Evolutionary conservation across 23 red algal species (phyloP).

Genomic region (Gracilariopsis chorda): DNA sequence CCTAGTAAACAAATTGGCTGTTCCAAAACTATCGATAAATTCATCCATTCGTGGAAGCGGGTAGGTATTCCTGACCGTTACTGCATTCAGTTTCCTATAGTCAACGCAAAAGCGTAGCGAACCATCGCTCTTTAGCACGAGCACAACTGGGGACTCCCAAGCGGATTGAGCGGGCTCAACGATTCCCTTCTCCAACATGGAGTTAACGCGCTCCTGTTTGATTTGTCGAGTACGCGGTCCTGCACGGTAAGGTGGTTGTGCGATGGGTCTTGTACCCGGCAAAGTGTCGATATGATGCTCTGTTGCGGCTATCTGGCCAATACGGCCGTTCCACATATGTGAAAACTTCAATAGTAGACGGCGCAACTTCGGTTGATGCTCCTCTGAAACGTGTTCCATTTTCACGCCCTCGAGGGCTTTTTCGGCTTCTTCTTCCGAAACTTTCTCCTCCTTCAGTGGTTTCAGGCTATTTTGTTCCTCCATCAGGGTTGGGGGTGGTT

Average conservation of each 20-base stretch:
- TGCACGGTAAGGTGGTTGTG: no score
- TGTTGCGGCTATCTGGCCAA: background rate
- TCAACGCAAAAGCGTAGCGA: constrained; percentile 21
- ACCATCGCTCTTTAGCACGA: background rate
- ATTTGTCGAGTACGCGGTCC: background rate
- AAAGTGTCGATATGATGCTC: constrained; percentile 10
- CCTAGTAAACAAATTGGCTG: background rate
- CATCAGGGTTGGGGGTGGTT: background rate
- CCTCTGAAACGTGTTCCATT: background rate
- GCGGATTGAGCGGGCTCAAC: background rate
- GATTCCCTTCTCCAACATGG: background rate
- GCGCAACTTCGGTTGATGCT: background rate
- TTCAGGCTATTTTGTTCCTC: background rate
- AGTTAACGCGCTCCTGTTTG: background rate
- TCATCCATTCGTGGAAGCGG: constrained; percentile 6
- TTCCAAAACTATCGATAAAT: background rate
- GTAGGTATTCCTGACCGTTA: background rate
- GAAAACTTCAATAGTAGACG: background rate
- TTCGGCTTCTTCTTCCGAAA: background rate
- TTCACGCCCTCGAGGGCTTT: constrained; percentile 9
- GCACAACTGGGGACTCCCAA: background rate
- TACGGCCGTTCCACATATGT: constrained; percentile 2
- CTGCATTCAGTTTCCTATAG: background rate
- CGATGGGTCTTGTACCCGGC: background rate
- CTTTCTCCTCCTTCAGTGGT: background rate